Evolutionary conservation across 805 yeast species (phyloP).

Genomic region (Maudiozyma turicensis): DNA sequence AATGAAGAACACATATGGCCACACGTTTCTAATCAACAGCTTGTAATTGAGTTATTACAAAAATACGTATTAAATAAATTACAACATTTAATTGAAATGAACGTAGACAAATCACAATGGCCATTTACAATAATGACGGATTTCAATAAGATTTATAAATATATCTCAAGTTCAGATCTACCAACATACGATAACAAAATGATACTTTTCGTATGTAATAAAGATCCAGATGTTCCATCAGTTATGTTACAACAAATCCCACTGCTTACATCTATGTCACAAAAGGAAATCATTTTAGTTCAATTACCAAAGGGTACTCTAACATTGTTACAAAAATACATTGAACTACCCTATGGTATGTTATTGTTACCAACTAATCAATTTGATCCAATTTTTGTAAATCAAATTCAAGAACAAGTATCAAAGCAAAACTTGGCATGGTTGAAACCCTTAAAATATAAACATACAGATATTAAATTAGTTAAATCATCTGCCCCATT

Average conservation of each 20-base stretch:
- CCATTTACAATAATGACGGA: constrained; percentile 15
- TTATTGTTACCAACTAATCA: constrained; percentile 17
- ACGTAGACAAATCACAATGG: constrained; percentile 7
- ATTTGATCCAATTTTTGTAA: constrained; percentile 13
- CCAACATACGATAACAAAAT: constrained; percentile 1
- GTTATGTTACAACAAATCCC: constrained; percentile 53
- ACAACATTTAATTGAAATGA: constrained; percentile 18
- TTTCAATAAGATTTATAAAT: constrained; percentile 45
- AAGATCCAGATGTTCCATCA: constrained; percentile 39
- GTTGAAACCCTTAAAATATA: constrained; percentile 17
- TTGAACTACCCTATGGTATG: constrained; percentile 14
- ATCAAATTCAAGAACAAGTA: constrained; percentile 13
- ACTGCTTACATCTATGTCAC: constrained; percentile 36
- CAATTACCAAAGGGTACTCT: constrained; percentile 46
- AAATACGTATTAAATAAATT: constrained; percentile 29
- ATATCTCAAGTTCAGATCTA: constrained; percentile 35
- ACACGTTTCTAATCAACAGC: constrained; percentile 29
- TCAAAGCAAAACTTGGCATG: constrained; percentile 16
- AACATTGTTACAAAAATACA: constrained; percentile 6
- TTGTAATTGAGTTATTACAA: constrained; percentile 33
- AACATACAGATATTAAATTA: constrained; percentile 11
- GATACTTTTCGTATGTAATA: constrained; percentile 48
- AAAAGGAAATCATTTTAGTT: constrained; percentile 38
- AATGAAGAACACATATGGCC: constrained; percentile 37
- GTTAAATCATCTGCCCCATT: constrained; percentile 17